These are phyloP conservation scores for Blastobotrys muscicola DNA, from an alignment of 805 yeast genomes.

Conservation along the genomic window DNA sequence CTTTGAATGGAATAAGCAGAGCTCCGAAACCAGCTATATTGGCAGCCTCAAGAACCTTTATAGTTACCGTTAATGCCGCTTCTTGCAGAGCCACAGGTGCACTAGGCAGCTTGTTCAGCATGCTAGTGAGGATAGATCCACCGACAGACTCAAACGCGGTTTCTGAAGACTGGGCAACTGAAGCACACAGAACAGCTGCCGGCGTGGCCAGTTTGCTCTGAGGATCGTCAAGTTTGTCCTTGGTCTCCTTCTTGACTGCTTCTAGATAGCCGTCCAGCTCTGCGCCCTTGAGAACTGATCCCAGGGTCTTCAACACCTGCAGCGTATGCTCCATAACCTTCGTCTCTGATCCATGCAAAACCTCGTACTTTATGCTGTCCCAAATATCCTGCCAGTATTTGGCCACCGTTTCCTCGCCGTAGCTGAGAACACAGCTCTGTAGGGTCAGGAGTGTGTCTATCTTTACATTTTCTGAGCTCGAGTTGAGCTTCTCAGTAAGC, in stretches of 20 bases:
- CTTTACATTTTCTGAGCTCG: constrained; percentile 31
- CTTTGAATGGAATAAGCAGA: constrained; percentile 42
- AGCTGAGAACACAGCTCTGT: constrained; percentile 43
- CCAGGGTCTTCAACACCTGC: constrained; percentile 36
- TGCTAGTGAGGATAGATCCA: constrained; percentile 1
- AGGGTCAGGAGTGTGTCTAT: constrained; percentile 64
- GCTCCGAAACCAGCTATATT: constrained; percentile 7
- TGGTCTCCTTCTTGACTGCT: constrained; percentile 33
- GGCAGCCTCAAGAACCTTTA: constrained; percentile 7
- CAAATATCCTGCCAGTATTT: constrained; percentile 67
- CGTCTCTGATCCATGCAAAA: constrained; percentile 68
- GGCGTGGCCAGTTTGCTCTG: constrained; percentile 50
- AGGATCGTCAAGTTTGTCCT: constrained; percentile 40
- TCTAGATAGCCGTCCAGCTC: constrained; percentile 32
- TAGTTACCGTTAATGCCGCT: not conserved
- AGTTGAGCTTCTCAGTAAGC: constrained; percentile 39
- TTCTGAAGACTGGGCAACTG: constrained; percentile 41
- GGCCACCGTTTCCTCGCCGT: constrained; percentile 39
- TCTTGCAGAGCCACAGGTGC: too few species aligned
- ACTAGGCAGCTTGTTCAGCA: not conserved
- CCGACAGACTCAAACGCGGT: constrained; percentile 34
- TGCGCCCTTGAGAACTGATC: constrained; percentile 29
- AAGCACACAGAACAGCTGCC: constrained; percentile 49
- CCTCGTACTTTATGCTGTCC: constrained; percentile 82
- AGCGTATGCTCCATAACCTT: constrained; percentile 35